Evolutionary conservation across 768 basidiomycete genomes (phyloP).

Genomic region (Kwoniella dendrophila): DNA sequence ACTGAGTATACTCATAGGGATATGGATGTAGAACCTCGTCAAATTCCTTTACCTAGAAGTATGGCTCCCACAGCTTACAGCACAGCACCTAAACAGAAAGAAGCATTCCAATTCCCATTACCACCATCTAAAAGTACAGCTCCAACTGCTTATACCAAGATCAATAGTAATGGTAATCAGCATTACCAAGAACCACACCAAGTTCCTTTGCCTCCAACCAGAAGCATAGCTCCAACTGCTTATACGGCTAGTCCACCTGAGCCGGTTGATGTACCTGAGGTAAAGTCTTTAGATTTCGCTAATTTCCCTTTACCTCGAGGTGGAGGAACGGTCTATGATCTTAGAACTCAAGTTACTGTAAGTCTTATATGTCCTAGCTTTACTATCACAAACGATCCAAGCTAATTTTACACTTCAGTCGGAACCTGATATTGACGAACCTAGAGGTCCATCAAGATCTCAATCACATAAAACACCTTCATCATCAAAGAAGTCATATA

Average conservation of each 20-base stretch:
- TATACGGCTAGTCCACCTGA: constrained; percentile 17
- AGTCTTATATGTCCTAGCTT: too few species aligned
- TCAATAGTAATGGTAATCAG: neutral
- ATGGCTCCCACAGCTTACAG: constrained; percentile 8
- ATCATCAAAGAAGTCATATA: constrained; percentile 2
- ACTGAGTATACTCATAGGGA: constrained; percentile 1
- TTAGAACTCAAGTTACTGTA: constrained; percentile 8
- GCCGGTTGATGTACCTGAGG: constrained; percentile 2
- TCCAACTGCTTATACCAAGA: constrained; percentile 3
- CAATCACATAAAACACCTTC: neutral
- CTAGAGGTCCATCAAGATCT: constrained; percentile 5
- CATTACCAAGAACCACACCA: neutral
- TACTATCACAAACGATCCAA: too few species aligned
- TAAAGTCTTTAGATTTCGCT: constrained; percentile 21
- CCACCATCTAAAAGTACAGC: constrained; percentile 9
- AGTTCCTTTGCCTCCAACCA: constrained; percentile 11
- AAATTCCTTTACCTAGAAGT: neutral
- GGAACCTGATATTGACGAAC: constrained; percentile 20
- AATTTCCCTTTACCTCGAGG: constrained; percentile 17
- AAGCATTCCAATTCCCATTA: constrained; percentile 13
- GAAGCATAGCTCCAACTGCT: constrained; percentile 15
- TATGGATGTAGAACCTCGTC: neutral
- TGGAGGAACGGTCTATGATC: constrained; percentile 14
- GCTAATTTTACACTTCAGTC: neutral
- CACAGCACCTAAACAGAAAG: neutral